A percentile compares a stretch with the other conserved stretches of the same genome.
phyloP scores from a whole-genome alignment of 257 asterid species.

The Solanum sparsipilum region DNA sequence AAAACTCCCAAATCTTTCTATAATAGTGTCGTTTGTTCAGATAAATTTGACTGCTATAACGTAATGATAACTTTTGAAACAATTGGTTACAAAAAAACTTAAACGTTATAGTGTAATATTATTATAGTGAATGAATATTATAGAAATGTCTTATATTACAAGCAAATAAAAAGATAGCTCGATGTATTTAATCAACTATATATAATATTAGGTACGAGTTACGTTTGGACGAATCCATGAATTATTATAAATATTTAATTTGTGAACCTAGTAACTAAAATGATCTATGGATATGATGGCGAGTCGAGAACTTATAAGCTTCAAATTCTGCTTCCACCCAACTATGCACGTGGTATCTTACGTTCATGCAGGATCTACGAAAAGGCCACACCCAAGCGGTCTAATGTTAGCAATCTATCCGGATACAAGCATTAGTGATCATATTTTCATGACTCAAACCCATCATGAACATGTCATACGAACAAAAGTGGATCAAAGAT shows the following conservation, averaged over 20 bases:
- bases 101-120: neutral
- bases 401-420: fast-evolving
- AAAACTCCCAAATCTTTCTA: neutral
- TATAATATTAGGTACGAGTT: too few species aligned
- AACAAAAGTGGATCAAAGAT: neutral
- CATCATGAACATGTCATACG: too few species aligned
- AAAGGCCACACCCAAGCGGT: neutral
- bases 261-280: neutral
- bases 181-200: neutral
- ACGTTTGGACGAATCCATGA: too few species aligned
- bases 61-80: neutral
- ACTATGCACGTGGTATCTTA: neutral
- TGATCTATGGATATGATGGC: neutral
- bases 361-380: neutral
- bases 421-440: neutral
- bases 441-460: neutral
- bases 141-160: fast-evolving
- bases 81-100: neutral
- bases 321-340: neutral
- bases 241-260: too few species aligned
- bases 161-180: neutral
- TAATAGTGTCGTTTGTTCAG: neutral
- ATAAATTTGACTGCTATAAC: neutral
- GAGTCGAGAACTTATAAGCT: neutral
- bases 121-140: neutral